Conservation (phyloP, 306 rosid genomes). For the Inga laurina region DNA sequence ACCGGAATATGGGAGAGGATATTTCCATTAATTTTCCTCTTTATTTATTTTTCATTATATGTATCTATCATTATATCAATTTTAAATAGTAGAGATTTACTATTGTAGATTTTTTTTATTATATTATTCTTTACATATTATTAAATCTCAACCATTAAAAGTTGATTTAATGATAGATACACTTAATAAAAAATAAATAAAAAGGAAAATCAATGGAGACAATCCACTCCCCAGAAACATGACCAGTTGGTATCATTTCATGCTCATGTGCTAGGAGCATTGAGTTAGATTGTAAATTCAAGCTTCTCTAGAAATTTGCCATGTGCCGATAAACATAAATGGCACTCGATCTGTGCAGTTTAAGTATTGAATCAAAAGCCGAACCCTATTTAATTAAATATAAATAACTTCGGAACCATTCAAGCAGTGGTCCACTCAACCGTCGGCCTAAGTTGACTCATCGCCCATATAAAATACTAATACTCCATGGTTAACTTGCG, state of each 20-base stretch:
- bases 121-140: too few relatives aligned
- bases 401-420: background rate
- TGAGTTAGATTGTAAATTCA: background rate
- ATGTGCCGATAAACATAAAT: slow-evolving; percentile 14
- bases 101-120: too few relatives aligned
- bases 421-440: slow-evolving; percentile 22
- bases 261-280: background rate
- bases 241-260: background rate
- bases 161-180: too few relatives aligned
- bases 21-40: too few relatives aligned
- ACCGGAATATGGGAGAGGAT: background rate
- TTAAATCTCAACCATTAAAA: too few relatives aligned
- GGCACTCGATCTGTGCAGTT: slow-evolving; percentile 16
- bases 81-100: too few relatives aligned
- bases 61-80: too few relatives aligned
- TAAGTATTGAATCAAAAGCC: background rate
- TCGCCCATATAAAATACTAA: slow-evolving; percentile 4
- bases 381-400: background rate
- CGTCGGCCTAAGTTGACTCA: slow-evolving; percentile 21
- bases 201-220: too few relatives aligned
- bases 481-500: background rate
- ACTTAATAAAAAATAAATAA: too few relatives aligned
- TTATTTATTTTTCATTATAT: too few relatives aligned
- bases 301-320: slow-evolving; percentile 30
- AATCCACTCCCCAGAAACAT: background rate